Conservation (phyloP, 2,329 filamentous ascomycete genomes). For the Trichoderma asperellum region DNA sequence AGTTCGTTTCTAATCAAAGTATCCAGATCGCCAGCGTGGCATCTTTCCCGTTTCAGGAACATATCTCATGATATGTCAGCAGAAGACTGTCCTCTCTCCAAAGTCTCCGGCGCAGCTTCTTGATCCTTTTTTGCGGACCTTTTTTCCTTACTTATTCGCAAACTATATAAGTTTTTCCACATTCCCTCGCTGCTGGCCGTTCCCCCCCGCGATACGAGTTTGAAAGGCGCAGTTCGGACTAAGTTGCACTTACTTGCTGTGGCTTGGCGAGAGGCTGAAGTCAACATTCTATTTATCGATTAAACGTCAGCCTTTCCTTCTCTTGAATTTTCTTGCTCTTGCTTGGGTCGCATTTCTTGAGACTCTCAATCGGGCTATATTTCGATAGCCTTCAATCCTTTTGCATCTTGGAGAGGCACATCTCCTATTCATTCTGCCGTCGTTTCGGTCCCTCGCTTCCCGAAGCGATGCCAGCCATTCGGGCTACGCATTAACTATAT, state of each 20-base stretch:
- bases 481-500: neutral
- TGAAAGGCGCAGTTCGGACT: neutral
- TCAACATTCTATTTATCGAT: constrained; percentile 15
- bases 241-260: constrained; percentile 15
- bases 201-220: neutral
- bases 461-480: constrained; percentile 5
- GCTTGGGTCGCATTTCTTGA: neutral
- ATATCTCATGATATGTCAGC: constrained; percentile 29
- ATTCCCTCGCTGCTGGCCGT: neutral
- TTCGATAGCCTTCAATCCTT: neutral
- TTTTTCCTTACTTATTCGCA: constrained; percentile 6
- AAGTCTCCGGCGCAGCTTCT: constrained; percentile 13
- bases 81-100: neutral
- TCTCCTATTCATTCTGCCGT: neutral
- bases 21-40: constrained; percentile 34
- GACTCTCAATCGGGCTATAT: neutral
- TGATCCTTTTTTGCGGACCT: neutral
- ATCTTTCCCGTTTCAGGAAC: constrained; percentile 29
- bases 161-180: constrained; percentile 13
- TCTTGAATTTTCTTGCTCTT: neutral
- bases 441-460: constrained; percentile 6
- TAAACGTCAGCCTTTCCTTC: neutral
- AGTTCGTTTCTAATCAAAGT: constrained; percentile 9
- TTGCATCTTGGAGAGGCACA: neutral
- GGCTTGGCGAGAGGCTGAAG: constrained; percentile 16